A percentile compares a stretch with the other conserved stretches of the same genome.
Conservation (phyloP, 345 rosid species). For the Syzygium grande region DNA sequence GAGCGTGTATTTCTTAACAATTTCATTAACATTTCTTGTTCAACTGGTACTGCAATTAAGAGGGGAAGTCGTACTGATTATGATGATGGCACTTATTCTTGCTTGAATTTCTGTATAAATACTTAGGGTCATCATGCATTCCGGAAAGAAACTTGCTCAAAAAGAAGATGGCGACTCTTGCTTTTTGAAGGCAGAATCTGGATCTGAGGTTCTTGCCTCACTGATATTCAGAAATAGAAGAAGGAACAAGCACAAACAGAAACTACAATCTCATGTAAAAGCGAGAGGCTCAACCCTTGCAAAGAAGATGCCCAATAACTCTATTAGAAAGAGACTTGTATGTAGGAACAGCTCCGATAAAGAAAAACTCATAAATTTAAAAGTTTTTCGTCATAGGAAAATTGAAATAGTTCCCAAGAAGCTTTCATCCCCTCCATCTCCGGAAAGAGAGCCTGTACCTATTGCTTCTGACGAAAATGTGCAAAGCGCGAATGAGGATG, state of each 20-base stretch:
- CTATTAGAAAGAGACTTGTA: conserved; percentile 13
- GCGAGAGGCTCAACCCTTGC: conserved; percentile 9
- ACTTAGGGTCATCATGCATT: conserved; percentile 23
- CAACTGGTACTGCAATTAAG: not conserved
- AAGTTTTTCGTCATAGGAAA: conserved; percentile 6
- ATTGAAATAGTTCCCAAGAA: conserved; percentile 19
- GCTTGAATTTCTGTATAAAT: not conserved
- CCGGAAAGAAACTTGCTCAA: conserved; percentile 11
- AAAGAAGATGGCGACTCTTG: conserved; percentile 20
- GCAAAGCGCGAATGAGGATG: conserved; percentile 10
- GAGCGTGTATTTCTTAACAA: not conserved
- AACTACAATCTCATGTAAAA: conserved; percentile 18
- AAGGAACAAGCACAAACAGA: conserved; percentile 13
- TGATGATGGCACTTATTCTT: not conserved
- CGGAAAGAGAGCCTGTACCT: not conserved
- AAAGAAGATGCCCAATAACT: conserved; percentile 10
- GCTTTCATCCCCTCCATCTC: conserved; percentile 5
- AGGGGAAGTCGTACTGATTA: not conserved
- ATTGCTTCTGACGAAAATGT: not conserved
- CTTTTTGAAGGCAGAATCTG: conserved; percentile 13
- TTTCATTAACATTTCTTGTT: not conserved
- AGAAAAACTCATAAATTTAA: conserved; percentile 5
- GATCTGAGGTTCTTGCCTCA: conserved; percentile 39
- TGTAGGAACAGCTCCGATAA: conserved; percentile 5
- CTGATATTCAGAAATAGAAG: conserved; percentile 19